Percentiles rank a stretch among this genome's conserved stretches.
Conservation (phyloP, 768 basidiomycete species). For the Boletus subparvulus region DNA sequence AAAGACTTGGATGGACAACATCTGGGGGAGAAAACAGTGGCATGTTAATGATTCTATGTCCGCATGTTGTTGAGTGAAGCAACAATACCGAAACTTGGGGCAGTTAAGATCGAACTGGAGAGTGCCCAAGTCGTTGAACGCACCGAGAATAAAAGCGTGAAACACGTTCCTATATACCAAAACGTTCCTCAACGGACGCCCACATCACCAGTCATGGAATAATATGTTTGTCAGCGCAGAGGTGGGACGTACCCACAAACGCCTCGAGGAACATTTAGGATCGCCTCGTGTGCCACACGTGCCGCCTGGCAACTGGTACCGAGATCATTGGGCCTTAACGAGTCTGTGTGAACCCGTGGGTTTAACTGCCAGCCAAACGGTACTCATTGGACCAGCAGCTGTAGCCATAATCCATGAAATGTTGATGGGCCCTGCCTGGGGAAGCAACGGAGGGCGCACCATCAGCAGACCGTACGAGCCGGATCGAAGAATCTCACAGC, state of each 20-base stretch:
- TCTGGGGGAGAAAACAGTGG: constrained; percentile 2
- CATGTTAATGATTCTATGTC: background rate
- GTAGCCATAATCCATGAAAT: background rate
- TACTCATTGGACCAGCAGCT: constrained; percentile 3
- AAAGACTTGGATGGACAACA: constrained; percentile 10
- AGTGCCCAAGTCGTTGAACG: background rate
- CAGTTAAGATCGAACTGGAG: background rate
- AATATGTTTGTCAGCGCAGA: background rate
- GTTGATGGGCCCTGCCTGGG: constrained; percentile 5
- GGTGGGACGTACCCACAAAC: constrained; percentile 4
- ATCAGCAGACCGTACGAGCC: background rate
- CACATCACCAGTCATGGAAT: constrained; percentile 2
- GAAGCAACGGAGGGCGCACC: constrained; percentile 7
- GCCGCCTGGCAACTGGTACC: background rate
- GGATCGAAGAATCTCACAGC: background rate
- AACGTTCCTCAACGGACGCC: background rate
- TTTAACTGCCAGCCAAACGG: background rate
- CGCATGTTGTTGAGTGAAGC: background rate
- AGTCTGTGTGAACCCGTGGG: background rate
- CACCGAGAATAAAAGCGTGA: background rate
- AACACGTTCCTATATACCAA: constrained; percentile 1
- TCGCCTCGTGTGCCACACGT: constrained; percentile 24
- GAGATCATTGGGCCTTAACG: background rate
- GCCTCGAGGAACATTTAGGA: constrained; percentile 16
- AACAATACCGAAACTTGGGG: background rate